phyloP scores from a whole-genome alignment of 176 grass and related monocot species.

The Urochloa ruziziensis region DNA sequence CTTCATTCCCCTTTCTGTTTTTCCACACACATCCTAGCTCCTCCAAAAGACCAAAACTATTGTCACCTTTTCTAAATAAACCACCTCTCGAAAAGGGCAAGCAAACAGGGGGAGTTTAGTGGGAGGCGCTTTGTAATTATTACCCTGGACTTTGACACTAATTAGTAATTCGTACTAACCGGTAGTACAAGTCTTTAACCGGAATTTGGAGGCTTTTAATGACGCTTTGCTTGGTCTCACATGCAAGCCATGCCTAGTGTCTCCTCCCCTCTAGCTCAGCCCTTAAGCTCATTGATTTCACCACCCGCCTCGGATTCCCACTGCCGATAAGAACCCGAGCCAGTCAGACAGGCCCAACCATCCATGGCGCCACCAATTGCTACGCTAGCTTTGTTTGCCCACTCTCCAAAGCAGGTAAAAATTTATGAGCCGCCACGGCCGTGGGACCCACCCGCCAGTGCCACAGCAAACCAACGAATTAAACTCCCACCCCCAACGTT shows the following conservation, averaged over 20 bases:
- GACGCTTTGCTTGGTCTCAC: constrained; percentile 13
- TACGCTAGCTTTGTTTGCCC: neutral
- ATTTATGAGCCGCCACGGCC: neutral
- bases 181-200: neutral
- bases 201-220: constrained; percentile 1
- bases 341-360: neutral
- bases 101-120: neutral
- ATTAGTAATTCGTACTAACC: neutral
- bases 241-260: constrained; percentile 17
- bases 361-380: neutral
- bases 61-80: neutral
- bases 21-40: neutral
- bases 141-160: neutral
- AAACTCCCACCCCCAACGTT: neutral
- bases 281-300: neutral
- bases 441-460: neutral
- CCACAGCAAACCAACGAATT: neutral
- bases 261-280: neutral
- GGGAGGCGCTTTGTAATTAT: neutral
- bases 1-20: neutral
- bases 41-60: neutral
- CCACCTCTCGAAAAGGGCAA: neutral
- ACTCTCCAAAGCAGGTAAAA: neutral
- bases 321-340: neutral
- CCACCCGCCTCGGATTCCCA: constrained; percentile 29